Percentiles rank a stretch among this genome's conserved stretches.
phyloP scores from a whole-genome alignment of 2,329 filamentous ascomycete genomes.

The Alternaria sp. region DNA sequence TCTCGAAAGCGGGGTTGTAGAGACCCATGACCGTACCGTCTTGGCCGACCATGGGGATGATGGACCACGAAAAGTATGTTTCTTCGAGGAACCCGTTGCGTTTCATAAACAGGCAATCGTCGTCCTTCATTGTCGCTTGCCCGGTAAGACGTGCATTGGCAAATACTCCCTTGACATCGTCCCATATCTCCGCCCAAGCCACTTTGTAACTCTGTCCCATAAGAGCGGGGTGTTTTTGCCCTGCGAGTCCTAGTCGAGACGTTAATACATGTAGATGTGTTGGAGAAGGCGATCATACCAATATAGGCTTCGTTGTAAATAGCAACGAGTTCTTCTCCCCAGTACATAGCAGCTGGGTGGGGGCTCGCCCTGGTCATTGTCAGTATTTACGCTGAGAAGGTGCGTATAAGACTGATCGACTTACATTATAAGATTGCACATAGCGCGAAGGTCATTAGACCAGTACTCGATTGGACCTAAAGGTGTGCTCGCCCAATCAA shows the following conservation, averaged over 20 bases:
- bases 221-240: constrained; percentile 76
- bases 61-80: constrained; percentile 83
- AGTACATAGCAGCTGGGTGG: constrained; percentile 76
- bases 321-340: constrained; percentile 74
- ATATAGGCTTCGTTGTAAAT: constrained; percentile 78
- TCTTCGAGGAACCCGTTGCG: constrained; percentile 78
- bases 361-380: constrained; percentile 45
- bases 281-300: constrained; percentile 28
- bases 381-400: not conserved
- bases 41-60: constrained; percentile 78
- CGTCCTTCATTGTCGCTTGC: constrained; percentile 84
- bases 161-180: constrained; percentile 74
- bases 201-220: constrained; percentile 77
- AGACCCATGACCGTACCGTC: constrained; percentile 79
- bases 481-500: constrained; percentile 77
- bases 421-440: constrained; percentile 82
- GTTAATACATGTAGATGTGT: constrained; percentile 8
- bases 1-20: constrained; percentile 84
- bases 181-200: constrained; percentile 79
- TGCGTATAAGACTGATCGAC: not conserved
- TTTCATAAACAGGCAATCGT: constrained; percentile 77
- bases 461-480: constrained; percentile 80
- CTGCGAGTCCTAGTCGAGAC: constrained; percentile 63
- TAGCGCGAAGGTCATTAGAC: constrained; percentile 74
- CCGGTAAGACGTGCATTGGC: constrained; percentile 72